Conservation (phyloP, 345 rosid species). For the Acer campestre region DNA sequence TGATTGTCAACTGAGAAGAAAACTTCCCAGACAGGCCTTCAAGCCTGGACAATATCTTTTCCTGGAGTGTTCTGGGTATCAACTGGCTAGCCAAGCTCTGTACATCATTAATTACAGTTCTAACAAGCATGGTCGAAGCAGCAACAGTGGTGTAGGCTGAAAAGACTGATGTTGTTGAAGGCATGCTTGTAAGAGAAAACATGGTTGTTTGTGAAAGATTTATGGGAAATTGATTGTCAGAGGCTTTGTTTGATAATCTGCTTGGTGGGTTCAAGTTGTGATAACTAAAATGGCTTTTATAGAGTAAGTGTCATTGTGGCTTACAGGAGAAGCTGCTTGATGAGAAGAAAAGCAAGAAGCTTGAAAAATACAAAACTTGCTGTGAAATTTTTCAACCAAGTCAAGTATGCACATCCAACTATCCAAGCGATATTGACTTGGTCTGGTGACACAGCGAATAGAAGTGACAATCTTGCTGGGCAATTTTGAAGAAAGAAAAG, state of each 20-base stretch:
- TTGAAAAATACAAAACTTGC: neutral
- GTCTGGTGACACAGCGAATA: neutral
- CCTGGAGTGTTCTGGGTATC: slow-evolving; percentile 5
- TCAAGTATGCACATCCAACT: neutral
- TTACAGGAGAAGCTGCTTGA: neutral
- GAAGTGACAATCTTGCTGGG: neutral
- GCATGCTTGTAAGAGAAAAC: slow-evolving; percentile 22
- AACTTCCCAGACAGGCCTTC: slow-evolving; percentile 2
- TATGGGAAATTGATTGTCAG: too few species aligned
- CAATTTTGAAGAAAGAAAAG: neutral
- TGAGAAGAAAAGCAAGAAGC: neutral
- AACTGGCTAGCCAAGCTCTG: neutral
- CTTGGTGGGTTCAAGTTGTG: neutral
- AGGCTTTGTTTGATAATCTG: neutral
- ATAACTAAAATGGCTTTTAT: neutral
- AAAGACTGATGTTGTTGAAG: slow-evolving; percentile 29
- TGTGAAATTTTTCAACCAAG: neutral
- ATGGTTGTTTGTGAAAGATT: slow-evolving; percentile 1
- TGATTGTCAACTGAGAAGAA: slow-evolving; percentile 10
- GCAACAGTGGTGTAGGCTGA: slow-evolving; percentile 24
- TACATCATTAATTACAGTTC: slow-evolving; percentile 7
- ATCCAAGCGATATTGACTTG: neutral
- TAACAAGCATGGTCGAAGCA: slow-evolving; percentile 18
- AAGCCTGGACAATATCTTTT: neutral
- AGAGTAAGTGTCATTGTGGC: neutral